These are phyloP conservation scores for Ceratocystis huliohia DNA, from an alignment of 2,329 filamentous ascomycete species.

Conservation along the genomic window DNA sequence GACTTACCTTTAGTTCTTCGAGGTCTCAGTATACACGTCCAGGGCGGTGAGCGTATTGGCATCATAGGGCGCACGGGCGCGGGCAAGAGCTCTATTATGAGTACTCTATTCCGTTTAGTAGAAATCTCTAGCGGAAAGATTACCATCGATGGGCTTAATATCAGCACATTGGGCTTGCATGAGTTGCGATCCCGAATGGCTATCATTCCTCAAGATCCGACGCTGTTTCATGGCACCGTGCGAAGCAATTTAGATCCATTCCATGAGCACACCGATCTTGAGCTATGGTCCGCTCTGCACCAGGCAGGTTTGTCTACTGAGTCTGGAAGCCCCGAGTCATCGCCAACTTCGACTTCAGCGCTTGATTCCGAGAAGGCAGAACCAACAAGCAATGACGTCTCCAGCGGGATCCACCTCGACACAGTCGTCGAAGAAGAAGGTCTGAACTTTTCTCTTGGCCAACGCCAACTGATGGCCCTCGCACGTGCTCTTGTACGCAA, in stretches of 20 bases:
- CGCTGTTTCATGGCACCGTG: constrained; percentile 68
- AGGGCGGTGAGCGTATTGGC: constrained; percentile 65
- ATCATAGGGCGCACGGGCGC: constrained; percentile 73
- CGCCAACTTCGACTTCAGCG: constrained; percentile 30
- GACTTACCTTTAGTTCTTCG: constrained; percentile 61
- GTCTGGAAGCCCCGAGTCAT: constrained; percentile 12
- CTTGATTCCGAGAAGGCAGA: constrained; percentile 22
- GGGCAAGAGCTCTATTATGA: constrained; percentile 76
- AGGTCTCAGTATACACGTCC: constrained; percentile 58
- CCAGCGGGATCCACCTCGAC: constrained; percentile 57
- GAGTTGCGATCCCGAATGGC: constrained; percentile 63
- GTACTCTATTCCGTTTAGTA: constrained; percentile 63
- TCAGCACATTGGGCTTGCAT: constrained; percentile 59
- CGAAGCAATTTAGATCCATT: constrained; percentile 73
- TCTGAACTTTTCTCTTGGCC: constrained; percentile 87
- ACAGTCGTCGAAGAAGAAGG: constrained; percentile 83
- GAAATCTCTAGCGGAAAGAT: constrained; percentile 52
- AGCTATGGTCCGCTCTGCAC: constrained; percentile 64
- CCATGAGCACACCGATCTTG: constrained; percentile 61
- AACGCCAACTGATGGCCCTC: constrained; percentile 89
- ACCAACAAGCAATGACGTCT: constrained; percentile 21
- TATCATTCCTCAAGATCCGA: constrained; percentile 77
- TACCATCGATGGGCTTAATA: constrained; percentile 54
- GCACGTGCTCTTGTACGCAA: constrained; percentile 79
- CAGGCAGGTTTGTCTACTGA: constrained; percentile 55